Base-by-base conservation (phyloP, 1,284 basidiomycete species). In the Moesziomyces sp. region DNA sequence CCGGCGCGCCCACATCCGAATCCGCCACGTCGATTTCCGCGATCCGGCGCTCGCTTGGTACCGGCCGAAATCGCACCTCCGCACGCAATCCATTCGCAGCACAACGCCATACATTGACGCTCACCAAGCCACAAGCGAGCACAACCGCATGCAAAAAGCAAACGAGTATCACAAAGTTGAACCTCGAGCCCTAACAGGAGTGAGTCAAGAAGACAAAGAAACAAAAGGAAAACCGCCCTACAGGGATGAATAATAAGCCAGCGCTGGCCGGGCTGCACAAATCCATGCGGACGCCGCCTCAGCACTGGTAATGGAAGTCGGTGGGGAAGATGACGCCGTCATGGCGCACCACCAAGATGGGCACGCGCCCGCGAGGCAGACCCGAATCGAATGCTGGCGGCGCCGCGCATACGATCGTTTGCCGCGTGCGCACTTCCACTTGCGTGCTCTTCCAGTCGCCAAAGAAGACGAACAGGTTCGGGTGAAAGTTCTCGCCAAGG, bases 251-350 rank as follows among this genome's bases (percentile, higher is more conserved):
- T 10, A 26, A 16, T 10, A 23, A n/a, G 23, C 35, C 35, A 46
- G 38, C 50, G 24, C 30, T 30, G 9, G 30, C 30, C 2, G 5
- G 9, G 9, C 30, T 10, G 30, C 30, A 30, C 30, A 48, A 19
- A 21, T n/a, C 46, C 26, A 33, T 19, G 52, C 33, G 14, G 24
- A 7, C 23, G 40, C n/a, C 23, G 33, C 44, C 46, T 72, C 58
- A 74, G 49, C 71, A 74, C 44, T 69, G 65, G 44, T 74, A 74
- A 24, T 74, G 71, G 44, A 65, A 72, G 45, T 76, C 74, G 47
- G 93, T 94, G 4, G 95, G 94, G 87, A 95, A 92, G 68, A 97
- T 91, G 71, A 95, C 89, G 28, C 94, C 95, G 80, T 97, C 94
- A 9, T 90, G 89, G 60, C 94, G 89, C 64, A 96, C 91, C 72